Evolutionary conservation across 495 filamentous ascomycete genomes (phyloP).

Genomic region (Aspergillus biplanus): DNA sequence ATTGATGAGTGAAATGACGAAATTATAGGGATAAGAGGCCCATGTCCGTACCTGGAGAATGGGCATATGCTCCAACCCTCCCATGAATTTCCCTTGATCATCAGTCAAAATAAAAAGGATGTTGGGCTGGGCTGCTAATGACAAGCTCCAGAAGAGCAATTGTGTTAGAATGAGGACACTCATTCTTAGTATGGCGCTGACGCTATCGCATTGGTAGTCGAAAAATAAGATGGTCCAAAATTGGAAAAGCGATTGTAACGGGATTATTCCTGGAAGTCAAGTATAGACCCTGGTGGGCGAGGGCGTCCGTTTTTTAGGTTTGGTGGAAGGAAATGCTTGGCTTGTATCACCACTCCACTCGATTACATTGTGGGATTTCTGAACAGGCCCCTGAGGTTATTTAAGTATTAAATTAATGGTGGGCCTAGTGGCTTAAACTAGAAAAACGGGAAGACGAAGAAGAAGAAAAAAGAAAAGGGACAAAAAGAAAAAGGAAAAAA

Average conservation of each 20-base stretch:
- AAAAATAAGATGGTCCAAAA: not conserved
- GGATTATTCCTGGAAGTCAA: not conserved
- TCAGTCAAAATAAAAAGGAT: conserved; percentile 67
- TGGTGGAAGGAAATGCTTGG: not conserved
- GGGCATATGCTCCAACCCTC: conserved; percentile 60
- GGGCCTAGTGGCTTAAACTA: no score
- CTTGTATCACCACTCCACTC: not conserved
- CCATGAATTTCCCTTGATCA: conserved; percentile 63
- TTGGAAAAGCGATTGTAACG: not conserved
- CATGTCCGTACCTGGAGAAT: conserved; percentile 41
- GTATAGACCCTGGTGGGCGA: not conserved
- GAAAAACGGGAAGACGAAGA: no score
- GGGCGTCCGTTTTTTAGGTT: not conserved
- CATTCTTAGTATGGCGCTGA: conserved; percentile 2
- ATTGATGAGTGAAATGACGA: not conserved
- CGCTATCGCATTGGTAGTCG: not conserved
- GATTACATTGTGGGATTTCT: not conserved
- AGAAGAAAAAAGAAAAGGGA: no score
- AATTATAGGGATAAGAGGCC: not conserved
- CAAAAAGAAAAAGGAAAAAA: no score
- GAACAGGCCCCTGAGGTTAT: not conserved
- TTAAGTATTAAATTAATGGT: not conserved
- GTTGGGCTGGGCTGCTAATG: conserved; percentile 45
- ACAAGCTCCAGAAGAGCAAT: conserved; percentile 13
- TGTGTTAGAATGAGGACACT: not conserved